Evolutionary conservation across 305 asterid genomes (phyloP), one percentile per base, ranked within the genome.

Genomic region (Fraxinus floribunda): DNA sequence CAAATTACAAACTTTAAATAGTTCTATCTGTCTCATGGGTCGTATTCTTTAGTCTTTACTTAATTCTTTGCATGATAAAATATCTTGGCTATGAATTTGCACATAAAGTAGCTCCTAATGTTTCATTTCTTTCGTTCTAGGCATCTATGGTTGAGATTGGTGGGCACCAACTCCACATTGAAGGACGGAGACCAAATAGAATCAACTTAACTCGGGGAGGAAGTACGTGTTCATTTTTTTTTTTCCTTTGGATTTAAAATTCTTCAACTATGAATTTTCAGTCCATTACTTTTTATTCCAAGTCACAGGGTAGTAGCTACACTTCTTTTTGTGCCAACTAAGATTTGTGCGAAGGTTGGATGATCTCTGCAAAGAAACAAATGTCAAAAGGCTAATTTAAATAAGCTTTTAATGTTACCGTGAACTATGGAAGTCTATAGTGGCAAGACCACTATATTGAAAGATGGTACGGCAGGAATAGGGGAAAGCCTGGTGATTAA

Each of bases 161-260:
- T 79, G 92, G 92, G 57, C 89, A 95, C 84, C 95, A 90, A 79
- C 92, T 95, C 80, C 91, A 92, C 89, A 89, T 94, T 77, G 98
- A 95, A 94, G 98, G 98, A 71, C 89, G 98, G 81, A 88, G 97
- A 90, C 97, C 98, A 4, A 94, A 89, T 89, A 88, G 98, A 87
- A 88, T 90, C 85, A 89, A 82, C 80, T 79, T 89, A 30, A 79
- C 85, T 82, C 92, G 97, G 64, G 91, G 93, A 13, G 98, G 98
- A 90, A 93, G 98, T 95, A 92, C 4, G 97, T 88, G 34, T 57
- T 57, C 1, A 34, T 7, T 18, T 20, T 20, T 18, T 55, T 7
- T 55, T 49, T 7, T 49, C 20, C 16, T 38, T 35, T 10, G 22
- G 32, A 46, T 10, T 79, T 7, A 35, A 83, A 52, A 73, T 62